These are phyloP conservation scores for Quercus parvula DNA, from an alignment of 306 rosid species.

Conservation along the genomic window DNA sequence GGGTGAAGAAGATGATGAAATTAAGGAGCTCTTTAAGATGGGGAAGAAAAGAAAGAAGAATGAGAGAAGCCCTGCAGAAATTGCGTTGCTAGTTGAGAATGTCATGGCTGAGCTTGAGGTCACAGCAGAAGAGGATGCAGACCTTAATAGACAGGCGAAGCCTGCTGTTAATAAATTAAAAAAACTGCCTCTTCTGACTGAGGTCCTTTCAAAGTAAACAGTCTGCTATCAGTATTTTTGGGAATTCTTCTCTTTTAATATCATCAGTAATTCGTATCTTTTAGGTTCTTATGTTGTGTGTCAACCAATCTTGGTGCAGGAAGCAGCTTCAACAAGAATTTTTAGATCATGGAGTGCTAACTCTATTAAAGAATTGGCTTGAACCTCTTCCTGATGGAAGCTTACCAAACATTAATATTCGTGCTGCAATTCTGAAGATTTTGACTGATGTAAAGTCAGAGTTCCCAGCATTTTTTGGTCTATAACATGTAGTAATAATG, in stretches of 20 bases:
- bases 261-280: background rate
- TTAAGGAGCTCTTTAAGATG: slow-evolving; percentile 65
- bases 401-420: slow-evolving; percentile 83
- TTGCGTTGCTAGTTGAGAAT: slow-evolving; percentile 85
- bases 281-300: background rate
- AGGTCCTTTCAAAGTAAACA: slow-evolving; percentile 89
- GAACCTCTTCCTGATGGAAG: slow-evolving; percentile 99
- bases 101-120: slow-evolving; percentile 98
- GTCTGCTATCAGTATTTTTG: background rate
- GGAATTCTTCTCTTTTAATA: background rate
- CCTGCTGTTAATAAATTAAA: slow-evolving; percentile 92
- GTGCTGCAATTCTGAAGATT: slow-evolving; percentile 78
- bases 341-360: slow-evolving; percentile 86
- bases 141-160: slow-evolving; percentile 71
- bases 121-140: slow-evolving; percentile 96
- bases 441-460: slow-evolving; percentile 66
- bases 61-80: slow-evolving; percentile 88
- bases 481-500: slow-evolving; percentile 2
- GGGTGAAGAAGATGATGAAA: slow-evolving; percentile 85
- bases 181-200: slow-evolving; percentile 78
- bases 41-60: slow-evolving; percentile 86
- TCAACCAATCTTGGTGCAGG: slow-evolving; percentile 34
- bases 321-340: slow-evolving; percentile 91
- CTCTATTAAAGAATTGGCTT: slow-evolving; percentile 85
- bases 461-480: slow-evolving; percentile 7